A percentile compares a stretch with the other conserved stretches of the same genome.
Evolutionary conservation across 495 filamentous ascomycete species (phyloP).

Genomic region (Haplographium delicatum): DNA sequence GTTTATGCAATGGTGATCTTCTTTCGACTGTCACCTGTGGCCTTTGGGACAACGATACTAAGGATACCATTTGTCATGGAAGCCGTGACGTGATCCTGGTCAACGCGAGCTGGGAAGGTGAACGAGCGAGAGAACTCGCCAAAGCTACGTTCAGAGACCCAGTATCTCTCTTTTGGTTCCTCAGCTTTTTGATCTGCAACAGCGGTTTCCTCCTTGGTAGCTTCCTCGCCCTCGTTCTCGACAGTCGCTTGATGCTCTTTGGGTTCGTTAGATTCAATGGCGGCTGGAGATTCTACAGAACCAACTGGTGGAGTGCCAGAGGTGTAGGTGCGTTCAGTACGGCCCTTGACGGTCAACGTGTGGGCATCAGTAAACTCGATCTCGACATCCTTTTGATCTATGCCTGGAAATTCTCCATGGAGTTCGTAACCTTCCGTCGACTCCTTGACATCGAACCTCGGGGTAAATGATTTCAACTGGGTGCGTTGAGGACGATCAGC

Average conservation of each 20-base stretch:
- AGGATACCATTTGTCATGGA: slow-evolving; percentile 67
- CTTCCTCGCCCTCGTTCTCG: slow-evolving; percentile 51
- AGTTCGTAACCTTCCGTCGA: slow-evolving; percentile 63
- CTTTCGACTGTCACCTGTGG: slow-evolving; percentile 16
- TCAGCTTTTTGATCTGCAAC: slow-evolving; percentile 48
- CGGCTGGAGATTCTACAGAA: slow-evolving; percentile 21
- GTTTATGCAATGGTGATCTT: slow-evolving; percentile 25
- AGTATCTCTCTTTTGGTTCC: slow-evolving; percentile 33
- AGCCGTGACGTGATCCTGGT: slow-evolving; percentile 71
- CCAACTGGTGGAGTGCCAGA: slow-evolving; percentile 24
- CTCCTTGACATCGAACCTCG: slow-evolving; percentile 79
- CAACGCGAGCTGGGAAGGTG: slow-evolving; percentile 63
- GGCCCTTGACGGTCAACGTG: slow-evolving; percentile 70
- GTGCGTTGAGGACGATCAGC: slow-evolving; percentile 20
- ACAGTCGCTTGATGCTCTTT: slow-evolving; percentile 54
- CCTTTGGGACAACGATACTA: slow-evolving; percentile 67
- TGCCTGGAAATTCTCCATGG: slow-evolving; percentile 80
- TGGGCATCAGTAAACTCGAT: slow-evolving; percentile 81
- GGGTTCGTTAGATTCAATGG: slow-evolving; percentile 32
- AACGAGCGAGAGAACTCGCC: slow-evolving; percentile 77
- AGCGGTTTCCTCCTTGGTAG: slow-evolving; percentile 48
- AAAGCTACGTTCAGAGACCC: slow-evolving; percentile 57
- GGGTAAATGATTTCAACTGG: slow-evolving; percentile 48
- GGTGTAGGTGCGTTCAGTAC: slow-evolving; percentile 50
- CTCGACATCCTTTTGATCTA: slow-evolving; percentile 67